phyloP scores from a whole-genome alignment of 2,329 filamentous ascomycete species.

The Ambrosiella xylebori region DNA sequence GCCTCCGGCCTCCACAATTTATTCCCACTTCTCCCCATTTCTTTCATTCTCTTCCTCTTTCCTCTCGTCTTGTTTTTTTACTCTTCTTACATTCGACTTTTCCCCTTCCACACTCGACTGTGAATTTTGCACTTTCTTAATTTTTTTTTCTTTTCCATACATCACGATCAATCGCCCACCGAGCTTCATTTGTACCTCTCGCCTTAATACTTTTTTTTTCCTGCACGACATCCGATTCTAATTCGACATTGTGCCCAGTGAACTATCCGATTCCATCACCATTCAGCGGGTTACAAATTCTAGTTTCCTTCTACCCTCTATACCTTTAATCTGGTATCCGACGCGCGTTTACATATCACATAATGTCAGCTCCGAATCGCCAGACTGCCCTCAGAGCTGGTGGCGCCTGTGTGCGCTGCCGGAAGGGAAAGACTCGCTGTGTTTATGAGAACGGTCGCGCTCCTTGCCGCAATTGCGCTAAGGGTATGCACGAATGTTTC shows the following conservation, averaged over 20 bases:
- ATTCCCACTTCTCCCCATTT: conserved; percentile 1
- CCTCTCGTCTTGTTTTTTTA: background rate
- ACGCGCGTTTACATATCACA: background rate
- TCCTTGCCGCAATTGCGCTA: conserved; percentile 47
- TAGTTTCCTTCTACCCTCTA: no score
- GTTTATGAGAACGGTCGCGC: conserved; percentile 45
- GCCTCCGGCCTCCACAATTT: conserved; percentile 13
- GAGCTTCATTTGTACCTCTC: no score
- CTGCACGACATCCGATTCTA: no score
- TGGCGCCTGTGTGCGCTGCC: conserved; percentile 44
- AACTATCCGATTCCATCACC: no score
- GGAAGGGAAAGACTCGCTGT: conserved; percentile 47
- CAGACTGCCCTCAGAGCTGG: conserved; percentile 43
- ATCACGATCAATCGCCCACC: no score
- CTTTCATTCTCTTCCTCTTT: conserved; percentile 2
- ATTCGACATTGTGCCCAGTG: no score
- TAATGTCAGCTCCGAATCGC: conserved; percentile 33
- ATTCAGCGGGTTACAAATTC: no score
- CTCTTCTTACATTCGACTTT: background rate
- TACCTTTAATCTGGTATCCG: background rate
- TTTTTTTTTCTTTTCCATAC: background rate
- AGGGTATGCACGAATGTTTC: conserved; percentile 47
- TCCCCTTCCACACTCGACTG: no score
- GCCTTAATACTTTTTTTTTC: no score
- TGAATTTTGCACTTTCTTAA: no score